Percentiles rank a stretch among this genome's conserved stretches.
Evolutionary conservation across 257 asterid genomes (phyloP).

Genomic region (Solanum verrucosum): DNA sequence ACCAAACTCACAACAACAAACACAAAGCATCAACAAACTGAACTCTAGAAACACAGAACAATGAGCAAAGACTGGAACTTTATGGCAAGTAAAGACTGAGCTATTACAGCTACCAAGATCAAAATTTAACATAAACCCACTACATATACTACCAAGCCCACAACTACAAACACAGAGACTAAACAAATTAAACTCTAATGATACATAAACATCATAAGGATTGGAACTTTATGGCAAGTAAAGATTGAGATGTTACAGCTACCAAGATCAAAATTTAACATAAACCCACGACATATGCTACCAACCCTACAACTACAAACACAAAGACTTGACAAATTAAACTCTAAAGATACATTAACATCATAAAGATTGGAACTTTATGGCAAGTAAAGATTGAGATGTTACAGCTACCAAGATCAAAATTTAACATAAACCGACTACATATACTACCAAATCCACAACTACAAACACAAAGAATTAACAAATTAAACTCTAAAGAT

Average conservation of each 20-base stretch:
- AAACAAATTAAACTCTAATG: not conserved
- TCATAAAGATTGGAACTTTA: not conserved
- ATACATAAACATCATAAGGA: not conserved
- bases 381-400: not conserved
- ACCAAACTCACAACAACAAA: not conserved
- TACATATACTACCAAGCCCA: not conserved
- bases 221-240: not conserved
- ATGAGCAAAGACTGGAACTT: not conserved
- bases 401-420: not conserved
- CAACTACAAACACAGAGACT: not conserved
- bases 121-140: not conserved
- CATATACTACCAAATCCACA: not conserved
- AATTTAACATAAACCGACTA: not conserved
- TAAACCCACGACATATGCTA: not conserved
- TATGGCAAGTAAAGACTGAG: not conserved
- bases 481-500: not conserved
- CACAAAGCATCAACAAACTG: not conserved
- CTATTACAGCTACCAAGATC: not conserved
- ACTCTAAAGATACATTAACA: not conserved
- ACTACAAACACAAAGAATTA: not conserved
- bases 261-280: not conserved
- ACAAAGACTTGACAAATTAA: not conserved
- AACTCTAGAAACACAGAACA: not conserved
- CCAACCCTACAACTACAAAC: not conserved
- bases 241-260: not conserved